A percentile compares a stretch with the other conserved stretches of the same genome.
Conservation (phyloP, 2,329 filamentous ascomycete genomes). For the Nannizziopsis barbatae region DNA sequence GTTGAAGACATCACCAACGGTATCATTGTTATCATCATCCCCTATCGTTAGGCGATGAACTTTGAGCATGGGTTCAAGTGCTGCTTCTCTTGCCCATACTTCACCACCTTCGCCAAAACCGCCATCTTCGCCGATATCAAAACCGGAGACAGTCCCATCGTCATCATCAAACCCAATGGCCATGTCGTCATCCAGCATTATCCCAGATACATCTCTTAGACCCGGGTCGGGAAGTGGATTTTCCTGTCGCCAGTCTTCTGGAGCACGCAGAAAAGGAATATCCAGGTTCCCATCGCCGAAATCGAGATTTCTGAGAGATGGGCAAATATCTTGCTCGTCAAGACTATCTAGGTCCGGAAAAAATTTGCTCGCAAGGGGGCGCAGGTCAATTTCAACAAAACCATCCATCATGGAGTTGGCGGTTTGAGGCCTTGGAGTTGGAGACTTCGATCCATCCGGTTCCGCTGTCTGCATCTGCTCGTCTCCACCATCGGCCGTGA, state of each 20-base stretch:
- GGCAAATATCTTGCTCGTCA: constrained; percentile 83
- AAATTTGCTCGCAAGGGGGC: constrained; percentile 63
- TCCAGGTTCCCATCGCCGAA: constrained; percentile 79
- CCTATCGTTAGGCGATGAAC: constrained; percentile 52
- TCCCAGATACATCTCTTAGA: constrained; percentile 58
- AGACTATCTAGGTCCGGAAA: constrained; percentile 69
- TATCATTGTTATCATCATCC: constrained; percentile 43
- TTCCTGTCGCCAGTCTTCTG: constrained; percentile 71
- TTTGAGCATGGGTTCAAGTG: constrained; percentile 72
- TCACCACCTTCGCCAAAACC: constrained; percentile 94
- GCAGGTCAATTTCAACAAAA: constrained; percentile 69
- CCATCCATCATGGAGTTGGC: constrained; percentile 29
- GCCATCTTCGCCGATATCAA: constrained; percentile 57
- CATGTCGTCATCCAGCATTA: constrained; percentile 79
- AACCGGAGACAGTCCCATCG: constrained; percentile 55
- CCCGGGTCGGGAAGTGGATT: constrained; percentile 45
- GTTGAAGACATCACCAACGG: constrained; percentile 36
- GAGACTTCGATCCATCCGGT: constrained; percentile 32
- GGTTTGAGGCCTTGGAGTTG: constrained; percentile 25
- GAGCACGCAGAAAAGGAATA: constrained; percentile 80
- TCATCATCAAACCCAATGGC: constrained; percentile 73
- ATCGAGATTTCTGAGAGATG: constrained; percentile 87
- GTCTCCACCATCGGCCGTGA: constrained; percentile 30
- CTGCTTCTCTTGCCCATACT: constrained; percentile 85
- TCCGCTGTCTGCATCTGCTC: constrained; percentile 32